phyloP scores from a whole-genome alignment of 257 asterid genomes.

The Perilla frutescens region DNA sequence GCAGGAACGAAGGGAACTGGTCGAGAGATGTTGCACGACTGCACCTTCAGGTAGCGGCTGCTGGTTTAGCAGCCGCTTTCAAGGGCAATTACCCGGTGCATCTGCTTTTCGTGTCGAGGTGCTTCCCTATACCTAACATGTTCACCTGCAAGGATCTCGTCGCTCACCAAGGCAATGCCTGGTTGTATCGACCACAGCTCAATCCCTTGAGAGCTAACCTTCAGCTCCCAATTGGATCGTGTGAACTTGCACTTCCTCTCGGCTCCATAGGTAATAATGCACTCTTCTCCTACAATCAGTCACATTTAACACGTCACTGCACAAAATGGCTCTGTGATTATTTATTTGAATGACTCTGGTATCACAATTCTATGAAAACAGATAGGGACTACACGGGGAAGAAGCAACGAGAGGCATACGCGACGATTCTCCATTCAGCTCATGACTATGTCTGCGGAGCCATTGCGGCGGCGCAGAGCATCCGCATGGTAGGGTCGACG shows the following conservation, averaged over 20 bases:
- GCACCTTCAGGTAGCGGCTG: slow-evolving; percentile 80
- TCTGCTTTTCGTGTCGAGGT: slow-evolving; percentile 60
- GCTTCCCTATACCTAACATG: slow-evolving; percentile 74
- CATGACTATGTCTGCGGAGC: slow-evolving; percentile 93
- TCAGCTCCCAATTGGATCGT: slow-evolving; percentile 82
- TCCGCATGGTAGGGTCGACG: slow-evolving; percentile 82
- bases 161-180: slow-evolving; percentile 49
- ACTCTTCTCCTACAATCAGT: too few species aligned
- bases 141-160: slow-evolving; percentile 68
- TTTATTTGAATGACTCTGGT: too few species aligned
- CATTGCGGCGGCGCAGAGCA: slow-evolving; percentile 91
- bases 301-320: too few species aligned
- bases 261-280: slow-evolving; percentile 57
- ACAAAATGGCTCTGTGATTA: too few species aligned
- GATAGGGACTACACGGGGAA: slow-evolving; percentile 46
- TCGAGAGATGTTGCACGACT: slow-evolving; percentile 77
- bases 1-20: slow-evolving; percentile 79
- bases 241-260: slow-evolving; percentile 86
- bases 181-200: slow-evolving; percentile 73
- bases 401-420: slow-evolving; percentile 78
- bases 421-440: slow-evolving; percentile 91
- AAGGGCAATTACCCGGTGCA: slow-evolving; percentile 63
- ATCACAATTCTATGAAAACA: slow-evolving; percentile 30
- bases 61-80: slow-evolving; percentile 60
- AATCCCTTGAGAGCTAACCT: slow-evolving; percentile 58